Base-by-base conservation (phyloP, 2,329 filamentous ascomycete species). In the Botrytis byssoidea region DNA sequence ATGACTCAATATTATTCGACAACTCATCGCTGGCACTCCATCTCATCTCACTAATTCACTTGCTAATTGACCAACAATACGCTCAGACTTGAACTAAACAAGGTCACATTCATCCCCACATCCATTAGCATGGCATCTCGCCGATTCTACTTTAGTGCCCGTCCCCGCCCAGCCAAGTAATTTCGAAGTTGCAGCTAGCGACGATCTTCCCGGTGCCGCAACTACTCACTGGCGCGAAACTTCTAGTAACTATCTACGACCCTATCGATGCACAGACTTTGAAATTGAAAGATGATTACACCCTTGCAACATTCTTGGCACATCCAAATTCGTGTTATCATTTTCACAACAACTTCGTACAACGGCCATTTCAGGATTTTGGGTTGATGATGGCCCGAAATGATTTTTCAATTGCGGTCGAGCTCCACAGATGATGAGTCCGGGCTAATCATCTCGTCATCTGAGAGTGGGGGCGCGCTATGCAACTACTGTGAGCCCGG, bases 361-460 rank as follows among this genome's bases (percentile, higher is more conserved):
- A 42, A 40, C 29, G 35, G 25, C 66, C 18, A 57, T 57, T 68
- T 20, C 48, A 42, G 48, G n/a, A 25, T 44, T 32, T 57, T 57
- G 29, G 25, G 35, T 68, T 55, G 46, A 32, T 32, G 48, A 22
- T 32, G 37, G 35, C 29, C 40, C 29, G 66, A 37, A 25, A 48
- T 20, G 20, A 42, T 69, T n/a, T 25, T 42, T n/a, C 48, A 29
- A 18, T 42, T 51, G n/a, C 16, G 25, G 55, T 16, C 22, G 66
- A 57, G 37, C 35, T 69, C 66, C 66, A 57, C 35, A 69, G 32
- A 32, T 42, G 48, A 44, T 57, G 35, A 69, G 18, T 51, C 48
- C 35, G 37, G 37, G 37, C 40, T 69, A 40, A 69, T 69, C 66
- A 69, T 69, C 48, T 69, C 66, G 48, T 69, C 66, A 69, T 57